Evolutionary conservation across 2,329 filamentous ascomycete species (phyloP), one percentile per base, ranked within the genome.

Genomic region (Cercospora sp.): DNA sequence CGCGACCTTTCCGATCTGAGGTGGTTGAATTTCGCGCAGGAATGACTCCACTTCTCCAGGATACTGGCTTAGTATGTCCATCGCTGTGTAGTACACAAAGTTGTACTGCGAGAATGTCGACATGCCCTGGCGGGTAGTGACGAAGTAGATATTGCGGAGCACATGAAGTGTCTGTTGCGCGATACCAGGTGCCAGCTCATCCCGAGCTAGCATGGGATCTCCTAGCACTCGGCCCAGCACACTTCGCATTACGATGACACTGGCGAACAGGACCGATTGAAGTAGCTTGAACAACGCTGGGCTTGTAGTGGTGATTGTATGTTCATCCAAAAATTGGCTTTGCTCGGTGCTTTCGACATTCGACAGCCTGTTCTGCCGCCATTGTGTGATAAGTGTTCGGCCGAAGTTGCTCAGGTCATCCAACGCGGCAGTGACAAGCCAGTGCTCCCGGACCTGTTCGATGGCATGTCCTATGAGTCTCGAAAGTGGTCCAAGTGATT

Each of bases 61-160:
- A 73, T 92, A 90, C n/a, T 89, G 87, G 8, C 90, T 85, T 5
- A 97, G 85, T 45, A 93, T 89, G 78, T 97, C 94, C 70, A 97
- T 88, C 3, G 93, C 89, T 0, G 91, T 89, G 23, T 96, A 85
- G 74, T 93, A 93, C 28, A 92, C 90, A 76, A 97, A 97, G 1
- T 87, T 89, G 79, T 97, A 94, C 67, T 92, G 91, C 64, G 94
- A 92, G 74, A 96, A 97, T 1, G 88, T 86, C 69, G 86, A 87
- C 65, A 90, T 89, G 20, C 90, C 90, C 65, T 91, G 86, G 45
- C 91, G 86, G 13, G 89, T 89, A 0, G 92, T 92, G 69, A 97
- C 88, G 78, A 97, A 97, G 79, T 89, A 92, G 20, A 96, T 81
- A 74, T 92, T 90, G 30, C 92, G 89, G 10, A 97, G 85, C 12